Conservation (phyloP, 2,329 filamentous ascomycete genomes). For the Boeremia exigua region DNA sequence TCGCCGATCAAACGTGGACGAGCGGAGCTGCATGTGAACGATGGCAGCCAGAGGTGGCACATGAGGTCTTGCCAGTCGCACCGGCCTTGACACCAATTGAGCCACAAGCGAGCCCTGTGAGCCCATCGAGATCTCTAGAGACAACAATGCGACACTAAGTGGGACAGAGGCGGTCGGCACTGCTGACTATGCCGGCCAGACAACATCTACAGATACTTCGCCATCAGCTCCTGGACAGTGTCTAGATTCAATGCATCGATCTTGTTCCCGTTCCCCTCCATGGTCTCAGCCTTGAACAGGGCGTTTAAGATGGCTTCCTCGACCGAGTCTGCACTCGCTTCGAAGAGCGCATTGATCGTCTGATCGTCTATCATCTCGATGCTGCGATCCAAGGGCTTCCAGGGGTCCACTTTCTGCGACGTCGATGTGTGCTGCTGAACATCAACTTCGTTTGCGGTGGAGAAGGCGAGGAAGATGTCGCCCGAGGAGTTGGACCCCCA, state of each 20-base stretch:
- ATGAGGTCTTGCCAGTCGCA: too few species aligned
- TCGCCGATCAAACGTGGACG: background rate
- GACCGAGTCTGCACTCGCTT: constrained; percentile 66
- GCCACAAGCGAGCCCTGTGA: too few species aligned
- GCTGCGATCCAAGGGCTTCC: constrained; percentile 51
- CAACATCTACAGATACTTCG: constrained; percentile 37
- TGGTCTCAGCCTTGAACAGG: constrained; percentile 66
- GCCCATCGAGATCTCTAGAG: too few species aligned
- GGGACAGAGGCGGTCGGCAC: background rate
- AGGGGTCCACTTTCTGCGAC: constrained; percentile 35
- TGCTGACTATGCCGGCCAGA: background rate
- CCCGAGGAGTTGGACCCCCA: constrained; percentile 68
- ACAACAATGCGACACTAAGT: too few species aligned
- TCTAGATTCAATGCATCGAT: constrained; percentile 44
- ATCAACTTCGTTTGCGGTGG: constrained; percentile 62
- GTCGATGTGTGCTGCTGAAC: constrained; percentile 49
- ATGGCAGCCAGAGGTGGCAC: too few species aligned
- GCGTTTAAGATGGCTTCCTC: constrained; percentile 72
- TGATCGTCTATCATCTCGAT: constrained; percentile 62
- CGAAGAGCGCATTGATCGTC: constrained; percentile 67
- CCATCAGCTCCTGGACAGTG: constrained; percentile 47
- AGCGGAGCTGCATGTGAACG: too few species aligned
- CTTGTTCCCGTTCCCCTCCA: constrained; percentile 60
- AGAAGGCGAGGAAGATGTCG: constrained; percentile 72
- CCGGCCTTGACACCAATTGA: too few species aligned